A percentile compares a stretch with the other conserved stretches of the same genome.
These are phyloP conservation scores for Chlamydomonas sphaeroides DNA, from an alignment of 139 green algal genomes.

Conservation along the genomic window DNA sequence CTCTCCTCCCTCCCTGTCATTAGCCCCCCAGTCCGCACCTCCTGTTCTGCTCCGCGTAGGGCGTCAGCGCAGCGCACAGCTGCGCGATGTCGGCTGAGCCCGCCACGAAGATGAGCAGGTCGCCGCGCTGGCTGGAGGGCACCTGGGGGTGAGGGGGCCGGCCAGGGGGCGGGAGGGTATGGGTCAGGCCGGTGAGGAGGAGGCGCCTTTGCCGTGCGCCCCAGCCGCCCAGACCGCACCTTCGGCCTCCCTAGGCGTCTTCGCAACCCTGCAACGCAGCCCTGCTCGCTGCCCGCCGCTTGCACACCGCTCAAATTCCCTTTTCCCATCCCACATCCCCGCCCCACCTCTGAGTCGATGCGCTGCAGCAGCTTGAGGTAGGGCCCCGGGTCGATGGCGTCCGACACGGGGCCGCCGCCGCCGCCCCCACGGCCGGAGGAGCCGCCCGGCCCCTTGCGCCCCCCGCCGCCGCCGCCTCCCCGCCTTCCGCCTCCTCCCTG, in stretches of 20 bases:
- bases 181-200: too few relatives aligned
- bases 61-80: slow-evolving; percentile 27
- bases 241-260: too few relatives aligned
- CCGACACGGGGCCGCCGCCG: not conserved
- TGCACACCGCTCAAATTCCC: too few relatives aligned
- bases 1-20: too few relatives aligned
- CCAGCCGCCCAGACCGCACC: too few relatives aligned
- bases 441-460: not conserved
- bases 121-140: slow-evolving; percentile 45
- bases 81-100: slow-evolving; percentile 56
- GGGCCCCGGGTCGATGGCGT: slow-evolving; percentile 52
- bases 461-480: not conserved
- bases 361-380: slow-evolving; percentile 57
- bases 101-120: slow-evolving; percentile 58
- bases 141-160: not conserved
- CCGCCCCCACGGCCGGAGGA: too few relatives aligned
- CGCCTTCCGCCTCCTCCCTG: not conserved
- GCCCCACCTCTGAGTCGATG: slow-evolving; percentile 50
- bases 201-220: too few relatives aligned
- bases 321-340: too few relatives aligned
- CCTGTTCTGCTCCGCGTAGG: slow-evolving; percentile 37
- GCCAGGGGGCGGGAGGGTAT: too few relatives aligned
- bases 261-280: too few relatives aligned
- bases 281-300: too few relatives aligned
- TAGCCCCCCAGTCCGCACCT: not conserved